These are phyloP conservation scores for Phytophthora chlamydospora DNA, from an alignment of 352 stramenopile species.

Conservation along the genomic window DNA sequence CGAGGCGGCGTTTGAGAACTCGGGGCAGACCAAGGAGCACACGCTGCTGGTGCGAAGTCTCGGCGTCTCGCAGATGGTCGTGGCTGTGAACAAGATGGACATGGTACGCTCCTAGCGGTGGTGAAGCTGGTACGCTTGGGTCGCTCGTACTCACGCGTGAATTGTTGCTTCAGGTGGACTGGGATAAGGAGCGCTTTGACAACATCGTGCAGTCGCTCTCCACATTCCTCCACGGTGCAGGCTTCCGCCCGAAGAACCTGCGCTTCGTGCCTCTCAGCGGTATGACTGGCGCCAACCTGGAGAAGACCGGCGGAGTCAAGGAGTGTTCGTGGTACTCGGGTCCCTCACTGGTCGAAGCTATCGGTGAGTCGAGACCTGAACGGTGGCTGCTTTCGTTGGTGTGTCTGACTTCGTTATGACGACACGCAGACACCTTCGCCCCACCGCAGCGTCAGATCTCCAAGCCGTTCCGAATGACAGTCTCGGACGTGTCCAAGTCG, in stretches of 20 bases:
- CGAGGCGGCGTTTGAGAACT: constrained; percentile 94
- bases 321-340: constrained; percentile 81
- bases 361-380: constrained; percentile 46
- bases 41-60: constrained; percentile 93
- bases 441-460: constrained; percentile 78
- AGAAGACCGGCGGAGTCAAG: constrained; percentile 52
- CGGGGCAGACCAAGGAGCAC: constrained; percentile 98
- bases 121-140: background rate
- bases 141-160: constrained; percentile 12
- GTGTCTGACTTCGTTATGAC: constrained; percentile 7
- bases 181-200: constrained; percentile 83
- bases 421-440: constrained; percentile 65
- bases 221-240: constrained; percentile 73
- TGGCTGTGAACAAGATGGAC: constrained; percentile 99
- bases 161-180: constrained; percentile 41
- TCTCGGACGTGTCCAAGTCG: constrained; percentile 88
- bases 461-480: constrained; percentile 87
- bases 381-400: background rate
- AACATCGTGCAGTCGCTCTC: constrained; percentile 77
- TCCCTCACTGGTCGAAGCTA: constrained; percentile 79
- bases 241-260: constrained; percentile 83
- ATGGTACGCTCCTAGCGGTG: constrained; percentile 59
- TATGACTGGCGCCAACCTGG: constrained; percentile 85
- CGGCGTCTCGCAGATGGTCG: constrained; percentile 95
- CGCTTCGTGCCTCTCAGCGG: constrained; percentile 90